phyloP scores from a whole-genome alignment of 2,329 filamentous ascomycete genomes.

The Rhynchosporium agropyri region DNA sequence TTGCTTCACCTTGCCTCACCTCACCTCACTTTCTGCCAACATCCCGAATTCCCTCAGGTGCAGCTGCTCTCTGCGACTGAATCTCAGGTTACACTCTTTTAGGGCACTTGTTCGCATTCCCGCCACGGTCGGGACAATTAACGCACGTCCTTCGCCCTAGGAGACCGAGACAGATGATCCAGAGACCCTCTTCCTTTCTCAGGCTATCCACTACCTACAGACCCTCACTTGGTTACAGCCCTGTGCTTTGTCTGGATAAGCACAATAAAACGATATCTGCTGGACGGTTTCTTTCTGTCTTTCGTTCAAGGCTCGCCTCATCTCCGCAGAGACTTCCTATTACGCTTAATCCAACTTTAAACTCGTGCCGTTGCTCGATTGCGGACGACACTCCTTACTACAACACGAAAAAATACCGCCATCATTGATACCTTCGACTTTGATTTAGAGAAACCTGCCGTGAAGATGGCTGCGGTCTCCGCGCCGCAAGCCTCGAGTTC shows the following conservation, averaged over 20 bases:
- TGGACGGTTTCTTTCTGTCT: slow-evolving; percentile 12
- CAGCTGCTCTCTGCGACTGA: not conserved
- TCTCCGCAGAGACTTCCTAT: slow-evolving; percentile 24
- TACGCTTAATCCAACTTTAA: slow-evolving; percentile 22
- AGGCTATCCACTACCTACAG: slow-evolving; percentile 16
- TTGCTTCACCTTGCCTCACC: not conserved
- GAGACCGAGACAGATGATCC: not conserved
- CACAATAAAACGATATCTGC: slow-evolving; percentile 3
- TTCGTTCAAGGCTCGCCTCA: slow-evolving; percentile 4
- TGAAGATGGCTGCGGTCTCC: slow-evolving; percentile 43
- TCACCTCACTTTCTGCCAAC: not conserved
- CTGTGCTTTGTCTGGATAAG: slow-evolving; percentile 20
- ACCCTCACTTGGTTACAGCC: not conserved
- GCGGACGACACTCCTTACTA: slow-evolving; percentile 11
- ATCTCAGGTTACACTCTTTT: slow-evolving; percentile 11
- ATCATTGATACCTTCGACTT: slow-evolving; percentile 15
- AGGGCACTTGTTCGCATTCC: slow-evolving; percentile 16
- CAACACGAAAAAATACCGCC: slow-evolving; percentile 9
- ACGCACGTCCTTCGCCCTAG: slow-evolving; percentile 21
- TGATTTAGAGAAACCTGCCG: slow-evolving; percentile 25
- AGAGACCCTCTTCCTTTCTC: not conserved
- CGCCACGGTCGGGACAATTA: slow-evolving; percentile 11
- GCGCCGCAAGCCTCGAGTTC: slow-evolving; percentile 41
- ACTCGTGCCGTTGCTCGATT: slow-evolving; percentile 24
- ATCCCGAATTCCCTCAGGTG: not conserved